Base-by-base conservation (phyloP, 805 yeast species). In the Hermanozyma aechmeae region DNA sequence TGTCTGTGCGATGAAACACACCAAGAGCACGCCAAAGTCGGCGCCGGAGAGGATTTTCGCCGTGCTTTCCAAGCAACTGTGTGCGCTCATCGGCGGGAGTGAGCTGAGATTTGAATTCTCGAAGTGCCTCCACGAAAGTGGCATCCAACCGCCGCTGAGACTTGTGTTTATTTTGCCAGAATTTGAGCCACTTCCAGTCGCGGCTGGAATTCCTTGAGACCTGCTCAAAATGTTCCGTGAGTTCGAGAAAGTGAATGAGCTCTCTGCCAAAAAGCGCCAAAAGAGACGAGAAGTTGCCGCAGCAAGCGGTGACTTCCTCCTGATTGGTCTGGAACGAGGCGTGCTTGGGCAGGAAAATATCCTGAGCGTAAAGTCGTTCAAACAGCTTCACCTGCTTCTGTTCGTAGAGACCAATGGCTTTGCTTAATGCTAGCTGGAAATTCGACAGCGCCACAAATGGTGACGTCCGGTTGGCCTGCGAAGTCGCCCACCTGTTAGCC, bases 241-340 rank as follows among this genome's bases (percentile, higher is more conserved):
- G 38, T 9, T 54, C 54, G 22, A 80, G 49, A 35, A 76, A 72
- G 2, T 51, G 54, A 13, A 52, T 45, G 28, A 82, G 51, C 37
- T 79, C 86, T 20, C 59, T 58, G 1, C 84, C 74, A 39, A 73
- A 75, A 31, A 79, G 73, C 3, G 73, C 68, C 22, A 84, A 48
- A 15, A 80, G 61, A 20, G 76, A 70, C 2, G 87, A 66, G 45
- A 82, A 82, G 47, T 82, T 80, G 1, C 87, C 89, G 56, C 92
- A 81, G 26, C 82, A 71, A 0, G 94, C 93, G 1, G 87, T 81
- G 3, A 82, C 79, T 39, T 80, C 86, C 52, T 82, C 93, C 41
- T 78, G 80, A 35, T 76, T 79, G 1, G 78, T 64, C 35, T 64
- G 69, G 23, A 63, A 46, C 44, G 55, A 23, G 43, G 64, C 42